Percentiles rank a stretch among this genome's conserved stretches.
Evolutionary conservation across 306 rosid genomes (phyloP).

Genomic region (Adenanthera pavonina): DNA sequence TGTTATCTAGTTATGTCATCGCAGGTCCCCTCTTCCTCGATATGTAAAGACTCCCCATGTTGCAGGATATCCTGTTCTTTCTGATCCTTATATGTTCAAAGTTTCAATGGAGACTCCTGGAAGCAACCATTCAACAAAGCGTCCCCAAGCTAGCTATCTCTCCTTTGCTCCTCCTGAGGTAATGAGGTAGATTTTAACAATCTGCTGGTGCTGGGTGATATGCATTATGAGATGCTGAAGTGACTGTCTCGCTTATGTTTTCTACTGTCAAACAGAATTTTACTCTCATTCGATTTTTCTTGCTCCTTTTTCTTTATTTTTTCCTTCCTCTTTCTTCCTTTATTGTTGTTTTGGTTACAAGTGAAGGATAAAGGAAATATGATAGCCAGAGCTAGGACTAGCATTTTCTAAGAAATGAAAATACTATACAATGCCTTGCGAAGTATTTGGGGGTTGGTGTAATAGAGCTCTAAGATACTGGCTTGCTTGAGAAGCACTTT

Average conservation of each 20-base stretch:
- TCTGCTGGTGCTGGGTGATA: slow-evolving; percentile 29
- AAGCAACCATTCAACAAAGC: slow-evolving; percentile 51
- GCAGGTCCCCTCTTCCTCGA: slow-evolving; percentile 83
- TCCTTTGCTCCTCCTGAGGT: slow-evolving; percentile 99
- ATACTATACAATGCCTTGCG: neutral
- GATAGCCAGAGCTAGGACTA: slow-evolving; percentile 6
- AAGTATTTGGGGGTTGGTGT: neutral
- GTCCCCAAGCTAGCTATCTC: slow-evolving; percentile 66
- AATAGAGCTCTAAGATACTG: slow-evolving; percentile 1
- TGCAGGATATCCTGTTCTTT: slow-evolving; percentile 73
- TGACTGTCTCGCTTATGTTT: neutral
- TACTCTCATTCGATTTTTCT: neutral
- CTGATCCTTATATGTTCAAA: slow-evolving; percentile 62
- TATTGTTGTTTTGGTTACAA: neutral
- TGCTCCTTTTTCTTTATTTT: neutral
- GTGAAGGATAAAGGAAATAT: neutral
- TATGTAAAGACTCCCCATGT: slow-evolving; percentile 61
- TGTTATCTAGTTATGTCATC: slow-evolving; percentile 19
- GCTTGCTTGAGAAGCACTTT: neutral
- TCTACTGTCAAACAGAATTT: slow-evolving; percentile 9
- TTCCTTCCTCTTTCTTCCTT: neutral
- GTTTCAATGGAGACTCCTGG: slow-evolving; percentile 72
- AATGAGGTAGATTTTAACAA: slow-evolving; percentile 35
- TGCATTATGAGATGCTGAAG: neutral
- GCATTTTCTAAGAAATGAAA: neutral